Percentiles rank a stretch among this genome's conserved stretches.
phyloP scores from a whole-genome alignment of 176 grass and related monocot genomes.

The Calamus simplicifolius region DNA sequence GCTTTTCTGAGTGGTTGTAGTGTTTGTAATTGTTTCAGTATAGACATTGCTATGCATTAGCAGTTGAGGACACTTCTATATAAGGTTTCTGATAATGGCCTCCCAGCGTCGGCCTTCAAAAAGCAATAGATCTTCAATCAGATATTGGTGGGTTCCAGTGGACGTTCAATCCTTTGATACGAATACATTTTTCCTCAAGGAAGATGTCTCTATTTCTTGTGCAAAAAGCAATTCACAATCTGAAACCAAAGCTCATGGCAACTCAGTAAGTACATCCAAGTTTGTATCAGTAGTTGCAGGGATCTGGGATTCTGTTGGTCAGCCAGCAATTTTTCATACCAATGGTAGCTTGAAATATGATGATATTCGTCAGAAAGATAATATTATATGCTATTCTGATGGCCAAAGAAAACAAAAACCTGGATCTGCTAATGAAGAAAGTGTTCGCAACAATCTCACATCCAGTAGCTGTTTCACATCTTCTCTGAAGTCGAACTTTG shows the following conservation, averaged over 20 bases:
- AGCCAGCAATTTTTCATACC: slow-evolving; percentile 28
- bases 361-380: slow-evolving; percentile 27
- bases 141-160: slow-evolving; percentile 36
- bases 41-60: no score
- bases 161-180: slow-evolving; percentile 24
- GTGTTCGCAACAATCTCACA: slow-evolving; percentile 6
- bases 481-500: slow-evolving; percentile 25
- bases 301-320: slow-evolving; percentile 64
- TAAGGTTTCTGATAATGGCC: slow-evolving; percentile 30
- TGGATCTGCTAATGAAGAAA: slow-evolving; percentile 12
- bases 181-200: slow-evolving; percentile 35
- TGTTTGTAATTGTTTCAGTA: no score
- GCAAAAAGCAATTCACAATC: slow-evolving; percentile 24
- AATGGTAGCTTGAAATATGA: slow-evolving; percentile 29
- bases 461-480: slow-evolving; percentile 18
- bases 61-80: no score
- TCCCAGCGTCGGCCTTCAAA: slow-evolving; percentile 34
- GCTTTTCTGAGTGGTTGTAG: no score
- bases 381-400: slow-evolving; percentile 25
- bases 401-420: slow-evolving; percentile 22
- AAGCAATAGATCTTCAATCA: slow-evolving; percentile 47
- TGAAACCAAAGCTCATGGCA: slow-evolving; percentile 30
- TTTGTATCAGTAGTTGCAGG: slow-evolving; percentile 45
- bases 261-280: slow-evolving; percentile 49
- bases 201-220: slow-evolving; percentile 14